A percentile compares a stretch with the other conserved stretches of the same genome.
These are phyloP conservation scores for Ligustrum vulgare DNA, from an alignment of 257 asterid genomes.

Conservation along the genomic window DNA sequence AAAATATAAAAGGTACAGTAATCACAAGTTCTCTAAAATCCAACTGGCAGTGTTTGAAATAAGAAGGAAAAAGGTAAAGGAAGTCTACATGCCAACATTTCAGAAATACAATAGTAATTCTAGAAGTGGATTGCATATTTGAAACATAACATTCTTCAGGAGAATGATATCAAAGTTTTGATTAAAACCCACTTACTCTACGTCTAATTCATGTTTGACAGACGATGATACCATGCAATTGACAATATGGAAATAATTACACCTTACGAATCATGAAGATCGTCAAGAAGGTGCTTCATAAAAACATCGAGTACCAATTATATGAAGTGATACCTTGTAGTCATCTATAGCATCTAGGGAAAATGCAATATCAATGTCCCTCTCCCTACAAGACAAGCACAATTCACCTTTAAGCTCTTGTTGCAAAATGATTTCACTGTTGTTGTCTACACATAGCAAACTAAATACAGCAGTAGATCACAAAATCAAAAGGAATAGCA, in stretches of 20 bases:
- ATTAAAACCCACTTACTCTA: not conserved
- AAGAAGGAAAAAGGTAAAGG: not conserved
- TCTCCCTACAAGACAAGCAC: slow-evolving; percentile 68
- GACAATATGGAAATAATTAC: slow-evolving; percentile 4
- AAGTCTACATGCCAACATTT: not conserved
- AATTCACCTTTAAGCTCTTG: slow-evolving; percentile 19
- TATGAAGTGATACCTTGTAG: slow-evolving; percentile 65
- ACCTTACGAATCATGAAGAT: slow-evolving; percentile 18
- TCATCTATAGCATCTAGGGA: slow-evolving; percentile 97
- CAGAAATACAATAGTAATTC: not conserved
- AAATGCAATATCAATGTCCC: slow-evolving; percentile 81
- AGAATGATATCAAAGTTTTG: not conserved
- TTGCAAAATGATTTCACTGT: not conserved
- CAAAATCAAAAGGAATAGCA: not conserved
- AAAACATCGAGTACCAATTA: slow-evolving; percentile 10
- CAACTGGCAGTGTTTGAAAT: not conserved
- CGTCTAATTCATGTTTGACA: not conserved
- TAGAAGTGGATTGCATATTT: not conserved
- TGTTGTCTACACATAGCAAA: not conserved
- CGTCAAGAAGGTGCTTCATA: slow-evolving; percentile 10
- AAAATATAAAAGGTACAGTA: not conserved
- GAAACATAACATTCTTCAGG: not conserved
- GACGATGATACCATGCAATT: not conserved
- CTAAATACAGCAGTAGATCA: not conserved
- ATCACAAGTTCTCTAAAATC: not conserved